Conservation (phyloP, 2,329 filamentous ascomycete species). For the Drechslerella coelobrocha region DNA sequence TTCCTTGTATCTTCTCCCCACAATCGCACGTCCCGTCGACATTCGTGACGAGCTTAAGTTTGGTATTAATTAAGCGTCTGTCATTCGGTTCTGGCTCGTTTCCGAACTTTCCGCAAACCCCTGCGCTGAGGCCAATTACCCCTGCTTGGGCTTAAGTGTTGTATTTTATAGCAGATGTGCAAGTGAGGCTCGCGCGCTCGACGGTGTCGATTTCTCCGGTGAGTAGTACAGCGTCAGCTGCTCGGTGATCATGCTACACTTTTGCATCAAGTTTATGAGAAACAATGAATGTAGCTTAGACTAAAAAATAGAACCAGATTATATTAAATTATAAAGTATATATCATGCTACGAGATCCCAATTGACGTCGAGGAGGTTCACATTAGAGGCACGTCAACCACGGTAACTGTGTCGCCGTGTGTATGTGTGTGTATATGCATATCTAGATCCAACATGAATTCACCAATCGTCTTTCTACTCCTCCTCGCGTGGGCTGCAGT, state of each 20-base stretch:
- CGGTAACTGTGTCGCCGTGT: neutral
- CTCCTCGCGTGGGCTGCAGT: constrained; percentile 14
- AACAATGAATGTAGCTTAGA: too few relatives aligned
- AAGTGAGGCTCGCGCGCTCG: too few relatives aligned
- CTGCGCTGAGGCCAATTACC: neutral
- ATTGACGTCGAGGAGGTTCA: too few relatives aligned
- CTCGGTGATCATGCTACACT: too few relatives aligned
- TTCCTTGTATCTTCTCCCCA: constrained; percentile 6
- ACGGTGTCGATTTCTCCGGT: too few relatives aligned
- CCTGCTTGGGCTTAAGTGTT: neutral
- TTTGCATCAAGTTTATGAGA: too few relatives aligned
- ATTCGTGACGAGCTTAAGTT: neutral
- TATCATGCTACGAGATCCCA: too few relatives aligned
- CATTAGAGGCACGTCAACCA: neutral
- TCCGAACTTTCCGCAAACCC: constrained; percentile 29
- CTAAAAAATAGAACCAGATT: too few relatives aligned
- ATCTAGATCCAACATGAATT: neutral
- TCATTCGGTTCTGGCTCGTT: neutral
- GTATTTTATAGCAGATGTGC: too few relatives aligned
- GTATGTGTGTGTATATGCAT: too few relatives aligned
- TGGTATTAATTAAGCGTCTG: constrained; percentile 25
- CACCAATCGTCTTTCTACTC: neutral
- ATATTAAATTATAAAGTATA: too few relatives aligned
- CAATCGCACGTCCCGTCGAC: neutral
- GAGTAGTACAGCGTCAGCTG: too few relatives aligned